These are phyloP conservation scores for Melaleuca quinquenervia DNA, from an alignment of 345 rosid genomes.

Conservation along the genomic window DNA sequence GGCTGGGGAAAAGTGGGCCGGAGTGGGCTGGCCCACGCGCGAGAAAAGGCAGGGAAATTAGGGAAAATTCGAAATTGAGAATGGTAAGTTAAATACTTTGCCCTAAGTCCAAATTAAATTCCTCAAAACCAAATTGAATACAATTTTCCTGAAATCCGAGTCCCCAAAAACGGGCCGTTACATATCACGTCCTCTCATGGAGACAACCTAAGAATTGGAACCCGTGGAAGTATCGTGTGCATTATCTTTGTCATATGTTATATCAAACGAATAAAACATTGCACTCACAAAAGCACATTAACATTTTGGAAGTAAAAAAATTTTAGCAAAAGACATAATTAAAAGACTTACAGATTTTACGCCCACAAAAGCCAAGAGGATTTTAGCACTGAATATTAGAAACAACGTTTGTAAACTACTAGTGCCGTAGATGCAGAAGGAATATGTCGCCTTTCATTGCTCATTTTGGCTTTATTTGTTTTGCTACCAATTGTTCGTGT, in stretches of 20 bases:
- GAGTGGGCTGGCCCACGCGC: too few species aligned
- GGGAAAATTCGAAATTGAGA: too few species aligned
- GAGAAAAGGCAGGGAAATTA: too few species aligned
- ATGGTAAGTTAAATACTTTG: too few species aligned
- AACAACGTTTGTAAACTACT: constrained; percentile 53
- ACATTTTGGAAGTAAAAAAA: neutral
- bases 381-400: constrained; percentile 57
- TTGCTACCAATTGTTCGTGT: neutral
- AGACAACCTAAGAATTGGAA: neutral
- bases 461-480: constrained; percentile 1
- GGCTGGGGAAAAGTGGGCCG: too few species aligned
- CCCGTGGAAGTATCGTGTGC: neutral
- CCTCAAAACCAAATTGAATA: too few species aligned
- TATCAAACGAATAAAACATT: neutral
- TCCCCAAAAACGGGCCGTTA: too few species aligned
- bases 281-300: constrained; percentile 29
- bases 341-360: constrained; percentile 55
- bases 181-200: neutral
- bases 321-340: neutral
- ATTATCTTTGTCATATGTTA: neutral
- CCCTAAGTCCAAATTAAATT: too few species aligned
- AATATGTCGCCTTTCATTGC: constrained; percentile 34
- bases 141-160: neutral
- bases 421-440: constrained; percentile 97
- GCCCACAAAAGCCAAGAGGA: constrained; percentile 70